Base-by-base conservation (phyloP, 139 green algal genomes). In the Closterium sp. region DNA sequence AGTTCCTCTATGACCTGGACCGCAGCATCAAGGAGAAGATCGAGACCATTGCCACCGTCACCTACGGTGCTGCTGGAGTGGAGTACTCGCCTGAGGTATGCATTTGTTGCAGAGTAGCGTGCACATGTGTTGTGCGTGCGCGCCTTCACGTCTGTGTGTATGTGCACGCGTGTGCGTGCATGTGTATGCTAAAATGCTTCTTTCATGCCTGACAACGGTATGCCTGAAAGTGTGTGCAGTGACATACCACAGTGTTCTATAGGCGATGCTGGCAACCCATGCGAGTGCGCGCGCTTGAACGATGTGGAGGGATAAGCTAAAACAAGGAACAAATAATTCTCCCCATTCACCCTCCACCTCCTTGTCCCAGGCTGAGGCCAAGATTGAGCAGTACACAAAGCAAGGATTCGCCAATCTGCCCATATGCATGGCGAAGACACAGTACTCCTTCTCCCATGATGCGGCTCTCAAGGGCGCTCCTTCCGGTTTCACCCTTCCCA, bases 341-440 rank as follows among this genome's bases (percentile, higher is more conserved):
- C 8, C 30, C 87, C 7, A 16, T 89, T 89, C 9, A 87, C 8
- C 31, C 16, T 19, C 30, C 7, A 86, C 83, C 8, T 86, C 31
- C 30, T 86, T 23, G 30, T 86, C n/a, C 83, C 86, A 93, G 90
- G 93, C 94, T 30, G 92, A 96, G 88, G 91, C 93, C 69, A 85
- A 96, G 84, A 97, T 98, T 33, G 95, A 95, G 76, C 34, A 91
- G 88, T 99, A 96, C 96, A 97, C 94, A 0, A 88, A 89, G 76
- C 97, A 98, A 95, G 98, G 98, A 33, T 98, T 98, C 89, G 95
- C 92, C 88, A 93, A 96, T 33, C 95, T 99, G 90, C 98, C 98
- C 76, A 98, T 99, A 88, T 99, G 98, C 96, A 99, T 99, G 97
- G 98, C 98, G 85, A 99, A 99, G 95, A 99, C 98, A 84, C 98